Base-by-base conservation (phyloP, 495 filamentous ascomycete species). In the Hypoxylon subgilvum region DNA sequence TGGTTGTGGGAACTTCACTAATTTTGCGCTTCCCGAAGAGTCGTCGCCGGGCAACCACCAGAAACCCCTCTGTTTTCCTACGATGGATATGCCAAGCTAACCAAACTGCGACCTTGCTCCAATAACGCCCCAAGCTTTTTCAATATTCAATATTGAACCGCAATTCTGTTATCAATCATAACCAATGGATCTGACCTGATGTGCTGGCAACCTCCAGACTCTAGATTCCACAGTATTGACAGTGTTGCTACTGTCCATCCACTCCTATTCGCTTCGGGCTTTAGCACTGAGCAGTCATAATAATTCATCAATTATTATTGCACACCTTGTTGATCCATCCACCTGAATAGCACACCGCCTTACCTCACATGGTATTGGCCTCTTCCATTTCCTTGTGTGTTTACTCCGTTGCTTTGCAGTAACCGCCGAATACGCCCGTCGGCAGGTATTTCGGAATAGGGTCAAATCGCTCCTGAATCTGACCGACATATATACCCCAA, bases 321-420 rank as follows among this genome's bases (percentile, higher is more conserved):
- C 31, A 39, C 36, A 49, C 30, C 39, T 58, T 64, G 61, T 64
- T 64, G 61, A 64, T 50, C 59, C 47, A 52, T 48, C 57, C 28
- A 10, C 16, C 38, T n/a, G 39, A 16, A 44, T 63, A 57, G 34
- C 25, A 58, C 61, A 64, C 61, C 61, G 61, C 61, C 44, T 64
- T 47, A 51, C 61, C 44, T 64, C 49, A 51, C 22, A 58, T 58
- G 53, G 4, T 50, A 50, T 53, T 34, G 44, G 40, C 10, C 12
- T 25, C 25, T 46, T 48, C 41, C n/a, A n/a, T 48, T 41, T 30
- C 23, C 18, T 43, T 43, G 50, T 50, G 57, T 61, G 50, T 61
- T 61, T 61, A 61, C 57, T 50, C 57, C 57, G 58, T 64, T 49
- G 44, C 43, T 54, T 54, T 64, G 61, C 61, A 64, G 61, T 49